phyloP scores from a whole-genome alignment of 257 asterid species.

The Henckelia pumila region DNA sequence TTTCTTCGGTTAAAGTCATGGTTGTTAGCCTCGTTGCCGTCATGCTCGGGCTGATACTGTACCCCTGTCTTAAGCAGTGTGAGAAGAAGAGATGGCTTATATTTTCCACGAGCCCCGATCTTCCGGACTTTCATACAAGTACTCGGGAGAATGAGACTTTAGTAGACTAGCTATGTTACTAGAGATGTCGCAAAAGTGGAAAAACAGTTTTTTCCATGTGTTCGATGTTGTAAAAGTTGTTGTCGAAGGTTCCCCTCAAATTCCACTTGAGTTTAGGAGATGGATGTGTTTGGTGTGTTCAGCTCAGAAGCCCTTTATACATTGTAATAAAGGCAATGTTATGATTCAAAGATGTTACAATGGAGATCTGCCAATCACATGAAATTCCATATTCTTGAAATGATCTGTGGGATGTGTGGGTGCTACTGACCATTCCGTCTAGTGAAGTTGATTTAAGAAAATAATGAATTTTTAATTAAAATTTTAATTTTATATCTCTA shows the following conservation, averaged over 20 bases:
- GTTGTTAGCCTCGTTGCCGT: constrained; percentile 48
- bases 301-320: neutral
- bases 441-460: no score
- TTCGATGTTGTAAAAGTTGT: neutral
- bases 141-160: constrained; percentile 24
- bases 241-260: neutral
- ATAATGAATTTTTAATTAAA: no score
- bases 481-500: no score
- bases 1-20: constrained; percentile 44
- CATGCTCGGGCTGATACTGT: constrained; percentile 46
- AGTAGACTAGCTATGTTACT: neutral
- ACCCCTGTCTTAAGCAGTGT: constrained; percentile 42
- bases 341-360: neutral
- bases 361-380: neutral
- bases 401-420: neutral
- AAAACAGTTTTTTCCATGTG: neutral
- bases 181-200: neutral
- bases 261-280: neutral
- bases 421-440: no score
- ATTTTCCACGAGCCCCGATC: constrained; percentile 45
- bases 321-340: neutral
- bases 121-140: constrained; percentile 43
- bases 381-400: neutral
- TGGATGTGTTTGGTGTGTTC: neutral
- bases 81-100: constrained; percentile 59